Evolutionary conservation across 441 rosid genomes (phyloP).

Genomic region (Adansonia rubrostipa): DNA sequence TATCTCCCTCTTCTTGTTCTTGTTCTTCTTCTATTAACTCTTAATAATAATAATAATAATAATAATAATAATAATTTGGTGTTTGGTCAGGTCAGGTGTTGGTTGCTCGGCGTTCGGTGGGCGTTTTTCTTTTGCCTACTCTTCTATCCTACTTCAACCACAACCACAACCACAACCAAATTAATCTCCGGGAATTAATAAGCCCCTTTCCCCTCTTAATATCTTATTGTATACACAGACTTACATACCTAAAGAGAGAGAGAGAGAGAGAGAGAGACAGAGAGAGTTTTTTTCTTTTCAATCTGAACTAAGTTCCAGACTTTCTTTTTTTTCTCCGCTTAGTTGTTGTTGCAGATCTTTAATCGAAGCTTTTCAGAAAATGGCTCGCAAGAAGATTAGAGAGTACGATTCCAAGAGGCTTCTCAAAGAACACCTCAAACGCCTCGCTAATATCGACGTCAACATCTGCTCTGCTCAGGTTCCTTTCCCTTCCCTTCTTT

Average conservation of each 20-base stretch:
- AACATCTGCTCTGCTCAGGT: constrained; percentile 90
- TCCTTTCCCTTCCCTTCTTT: not conserved
- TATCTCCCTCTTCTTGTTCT: too few species aligned
- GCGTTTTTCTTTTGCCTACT: not conserved
- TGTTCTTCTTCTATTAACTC: too few species aligned
- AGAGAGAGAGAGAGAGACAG: too few species aligned
- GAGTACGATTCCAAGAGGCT: constrained; percentile 93
- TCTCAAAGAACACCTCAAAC: constrained; percentile 77
- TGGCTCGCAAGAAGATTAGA: constrained; percentile 98
- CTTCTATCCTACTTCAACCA: not conserved
- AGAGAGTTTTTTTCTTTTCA: too few species aligned
- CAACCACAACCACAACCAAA: too few species aligned
- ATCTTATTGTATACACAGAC: too few species aligned
- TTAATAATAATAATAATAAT: not conserved
- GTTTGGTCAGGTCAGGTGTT: too few species aligned
- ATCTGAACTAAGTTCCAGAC: not conserved
- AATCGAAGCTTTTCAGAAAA: constrained; percentile 21
- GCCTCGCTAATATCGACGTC: constrained; percentile 63
- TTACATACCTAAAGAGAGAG: too few species aligned
- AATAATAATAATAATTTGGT: not conserved
- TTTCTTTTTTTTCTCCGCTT: not conserved
- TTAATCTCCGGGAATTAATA: too few species aligned
- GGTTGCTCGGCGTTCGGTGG: too few species aligned
- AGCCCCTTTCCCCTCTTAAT: too few species aligned
- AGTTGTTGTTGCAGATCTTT: constrained; percentile 27